Base-by-base conservation (phyloP, 2,329 filamentous ascomycete genomes). In the Cryphonectria radicalis region DNA sequence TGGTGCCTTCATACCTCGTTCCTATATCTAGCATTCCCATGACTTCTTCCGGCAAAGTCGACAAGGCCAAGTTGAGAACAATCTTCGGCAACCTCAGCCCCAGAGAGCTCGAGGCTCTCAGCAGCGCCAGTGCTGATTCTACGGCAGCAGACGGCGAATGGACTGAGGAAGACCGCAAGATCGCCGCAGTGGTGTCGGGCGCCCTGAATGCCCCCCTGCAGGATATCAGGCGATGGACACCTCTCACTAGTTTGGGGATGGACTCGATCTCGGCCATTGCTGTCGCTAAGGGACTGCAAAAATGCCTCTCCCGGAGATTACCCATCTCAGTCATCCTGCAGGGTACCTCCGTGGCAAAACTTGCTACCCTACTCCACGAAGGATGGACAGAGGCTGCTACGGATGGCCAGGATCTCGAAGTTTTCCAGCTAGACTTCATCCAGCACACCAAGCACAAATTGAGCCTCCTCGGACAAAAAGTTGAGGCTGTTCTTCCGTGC, bases 231-330 rank as follows among this genome's bases (percentile, higher is more conserved):
- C 87, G 88, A 43, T 90, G 90, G 81, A 91, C 90, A 0, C 93
- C 94, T 0, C 92, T 97, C 72, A 90, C 92, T 69, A 88, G 87
- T n/a, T 80, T 97, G 3, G 95, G 95, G 0, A 79, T 98, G 7
- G 94, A 97, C 78, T 97, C 94, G 0, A 89, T 97, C 37, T 92
- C 91, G 10, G 93, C 93, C 0, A 97, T 97, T 73, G 82, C 87
- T 0, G 80, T 97, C 11, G 88, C 92, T 0, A 89, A 85, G 68
- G 77, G 79, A 22, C 78, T 97, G 0, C 84, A 86, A 67, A 75
- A 81, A 2, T 73, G 77, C 0, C 79, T 88, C 1, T 77, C 82
- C 1, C 80, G 76, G 7, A 83, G 86, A 35, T 77, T 94, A 2
- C 84, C 91, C 14, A 88, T 97, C 10, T 94, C 92, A 0, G 80